These are phyloP conservation scores for Pholiota molesta DNA, from an alignment of 768 basidiomycete species.

Conservation along the genomic window DNA sequence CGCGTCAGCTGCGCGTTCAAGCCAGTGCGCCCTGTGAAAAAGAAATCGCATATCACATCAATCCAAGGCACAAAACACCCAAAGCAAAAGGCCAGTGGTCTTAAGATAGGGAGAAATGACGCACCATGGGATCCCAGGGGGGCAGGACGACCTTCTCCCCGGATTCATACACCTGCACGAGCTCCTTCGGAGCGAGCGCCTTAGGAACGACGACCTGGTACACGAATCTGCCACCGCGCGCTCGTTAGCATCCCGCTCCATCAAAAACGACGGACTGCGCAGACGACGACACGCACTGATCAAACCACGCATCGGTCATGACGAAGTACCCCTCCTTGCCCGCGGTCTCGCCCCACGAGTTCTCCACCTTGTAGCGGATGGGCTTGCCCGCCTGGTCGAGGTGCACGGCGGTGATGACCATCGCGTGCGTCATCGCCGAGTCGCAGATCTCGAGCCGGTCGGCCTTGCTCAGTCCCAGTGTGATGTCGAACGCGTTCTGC, in stretches of 20 bases:
- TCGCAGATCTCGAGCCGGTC: constrained; percentile 83
- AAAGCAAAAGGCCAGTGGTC: neutral
- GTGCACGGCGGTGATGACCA: constrained; percentile 94
- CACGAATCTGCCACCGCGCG: constrained; percentile 59
- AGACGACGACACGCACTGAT: constrained; percentile 66
- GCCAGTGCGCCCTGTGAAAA: constrained; percentile 22
- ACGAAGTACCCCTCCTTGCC: constrained; percentile 90
- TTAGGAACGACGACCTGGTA: constrained; percentile 94
- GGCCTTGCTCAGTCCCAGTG: constrained; percentile 80
- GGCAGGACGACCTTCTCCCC: constrained; percentile 71
- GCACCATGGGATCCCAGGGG: constrained; percentile 91
- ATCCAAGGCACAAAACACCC: neutral
- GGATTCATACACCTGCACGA: constrained; percentile 78
- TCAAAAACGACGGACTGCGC: neutral
- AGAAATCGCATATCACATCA: neutral
- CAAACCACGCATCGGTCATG: constrained; percentile 94
- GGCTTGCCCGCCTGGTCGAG: constrained; percentile 74
- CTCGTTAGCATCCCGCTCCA: neutral
- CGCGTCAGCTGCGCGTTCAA: constrained; percentile 9
- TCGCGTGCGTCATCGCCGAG: constrained; percentile 92
- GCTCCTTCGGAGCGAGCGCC: constrained; percentile 75
- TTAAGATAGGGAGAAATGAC: constrained; percentile 20
- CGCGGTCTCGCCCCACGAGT: constrained; percentile 83
- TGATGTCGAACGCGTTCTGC: constrained; percentile 83
- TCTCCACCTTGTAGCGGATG: constrained; percentile 95